Evolutionary conservation across 2,329 filamentous ascomycete genomes (phyloP).

Genomic region (Daldinia sp.): DNA sequence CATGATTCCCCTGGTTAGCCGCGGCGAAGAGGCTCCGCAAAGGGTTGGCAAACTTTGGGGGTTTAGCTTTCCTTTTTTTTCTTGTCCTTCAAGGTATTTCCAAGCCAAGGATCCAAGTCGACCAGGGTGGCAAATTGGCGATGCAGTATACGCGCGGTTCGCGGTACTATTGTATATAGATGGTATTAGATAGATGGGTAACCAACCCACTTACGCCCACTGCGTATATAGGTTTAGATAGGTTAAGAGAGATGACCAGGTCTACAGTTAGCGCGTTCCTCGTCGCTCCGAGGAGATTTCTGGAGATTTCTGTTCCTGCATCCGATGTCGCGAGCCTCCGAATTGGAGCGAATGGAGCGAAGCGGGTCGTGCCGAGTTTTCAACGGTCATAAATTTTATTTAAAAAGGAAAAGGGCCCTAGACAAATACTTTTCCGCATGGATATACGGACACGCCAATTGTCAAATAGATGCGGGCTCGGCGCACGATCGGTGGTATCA

Average conservation of each 20-base stretch:
- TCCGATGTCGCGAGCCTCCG: slow-evolving; percentile 31
- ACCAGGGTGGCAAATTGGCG: slow-evolving; percentile 13
- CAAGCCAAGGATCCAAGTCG: slow-evolving; percentile 1
- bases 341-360: slow-evolving; percentile 5
- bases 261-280: slow-evolving; percentile 17
- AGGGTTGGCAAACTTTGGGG: slow-evolving; percentile 22
- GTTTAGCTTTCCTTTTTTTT: too few species aligned
- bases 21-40: slow-evolving; percentile 32
- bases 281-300: slow-evolving; percentile 2
- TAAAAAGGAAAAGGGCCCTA: slow-evolving; percentile 8
- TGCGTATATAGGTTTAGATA: neutral
- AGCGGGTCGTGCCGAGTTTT: slow-evolving; percentile 27
- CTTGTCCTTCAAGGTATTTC: neutral
- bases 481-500: slow-evolving; percentile 19
- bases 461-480: slow-evolving; percentile 13
- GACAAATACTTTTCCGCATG: neutral
- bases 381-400: slow-evolving; percentile 20
- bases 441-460: slow-evolving; percentile 13
- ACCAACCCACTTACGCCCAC: too few species aligned
- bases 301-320: slow-evolving; percentile 34
- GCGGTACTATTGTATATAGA: slow-evolving; percentile 10
- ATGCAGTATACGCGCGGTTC: slow-evolving; percentile 9
- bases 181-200: neutral
- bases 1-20: slow-evolving; percentile 14
- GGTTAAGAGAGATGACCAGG: neutral